phyloP scores from a whole-genome alignment of 1,139 yeast genomes.

The Yamadazyma aaseri region DNA sequence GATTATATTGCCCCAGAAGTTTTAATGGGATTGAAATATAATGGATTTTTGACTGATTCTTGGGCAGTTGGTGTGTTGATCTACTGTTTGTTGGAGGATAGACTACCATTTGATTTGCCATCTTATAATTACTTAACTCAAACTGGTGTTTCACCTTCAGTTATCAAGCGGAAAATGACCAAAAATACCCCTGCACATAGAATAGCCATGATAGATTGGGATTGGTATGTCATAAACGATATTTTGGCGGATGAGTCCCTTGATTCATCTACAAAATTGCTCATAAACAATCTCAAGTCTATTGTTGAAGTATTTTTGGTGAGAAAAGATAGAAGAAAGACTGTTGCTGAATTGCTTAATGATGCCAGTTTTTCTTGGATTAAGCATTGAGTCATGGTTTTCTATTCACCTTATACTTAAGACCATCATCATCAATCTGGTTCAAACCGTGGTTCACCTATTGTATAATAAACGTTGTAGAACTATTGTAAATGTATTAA shows the following conservation, averaged over 20 bases:
- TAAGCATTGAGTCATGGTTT: too few relatives aligned
- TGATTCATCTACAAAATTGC: conserved; percentile 19
- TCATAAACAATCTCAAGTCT: conserved; percentile 26
- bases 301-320: conserved; percentile 38
- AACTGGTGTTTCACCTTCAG: conserved; percentile 43
- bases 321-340: conserved; percentile 35
- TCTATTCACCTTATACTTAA: too few relatives aligned
- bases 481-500: too few relatives aligned
- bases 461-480: too few relatives aligned
- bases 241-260: conserved; percentile 16
- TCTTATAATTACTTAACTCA: conserved; percentile 37
- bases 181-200: conserved; percentile 76
- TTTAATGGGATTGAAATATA: conserved; percentile 83
- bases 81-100: conserved; percentile 76
- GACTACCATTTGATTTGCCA: conserved; percentile 81
- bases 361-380: conserved; percentile 8
- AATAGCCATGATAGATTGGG: conserved; percentile 92
- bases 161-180: conserved; percentile 47
- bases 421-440: too few relatives aligned
- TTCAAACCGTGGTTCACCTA: too few relatives aligned
- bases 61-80: conserved; percentile 95
- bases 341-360: conserved; percentile 15
- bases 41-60: conserved; percentile 84
- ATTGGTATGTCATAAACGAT: conserved; percentile 54
- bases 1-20: conserved; percentile 95